These are phyloP conservation scores for Simmondsia chinensis DNA, from an alignment of 148 eudicot species.

Conservation along the genomic window DNA sequence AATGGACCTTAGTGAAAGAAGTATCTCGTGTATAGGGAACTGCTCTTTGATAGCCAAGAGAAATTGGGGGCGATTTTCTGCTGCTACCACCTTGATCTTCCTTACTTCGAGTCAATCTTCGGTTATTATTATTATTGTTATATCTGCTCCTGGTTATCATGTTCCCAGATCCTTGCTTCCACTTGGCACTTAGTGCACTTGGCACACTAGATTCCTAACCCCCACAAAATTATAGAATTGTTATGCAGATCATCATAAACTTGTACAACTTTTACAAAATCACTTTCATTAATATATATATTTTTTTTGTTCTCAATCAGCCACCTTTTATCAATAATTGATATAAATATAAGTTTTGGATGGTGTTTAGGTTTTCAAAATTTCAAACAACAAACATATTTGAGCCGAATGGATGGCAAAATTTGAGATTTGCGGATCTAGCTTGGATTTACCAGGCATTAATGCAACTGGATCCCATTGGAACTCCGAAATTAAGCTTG, in stretches of 20 bases:
- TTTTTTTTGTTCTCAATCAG: too few relatives aligned
- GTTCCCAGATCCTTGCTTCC: constrained; percentile 28
- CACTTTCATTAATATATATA: too few relatives aligned
- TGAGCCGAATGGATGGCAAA: too few relatives aligned
- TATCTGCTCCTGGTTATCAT: constrained; percentile 74
- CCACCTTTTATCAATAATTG: too few relatives aligned
- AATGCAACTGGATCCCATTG: too few relatives aligned
- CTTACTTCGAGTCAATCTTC: constrained; percentile 23
- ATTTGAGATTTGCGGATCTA: too few relatives aligned
- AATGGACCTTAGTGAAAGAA: constrained; percentile 54
- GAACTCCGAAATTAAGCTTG: too few relatives aligned
- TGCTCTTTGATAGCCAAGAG: constrained; percentile 40
- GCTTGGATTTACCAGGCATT: too few relatives aligned
- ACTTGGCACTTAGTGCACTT: constrained; percentile 26
- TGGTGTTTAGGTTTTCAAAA: too few relatives aligned
- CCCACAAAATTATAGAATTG: constrained; percentile 26
- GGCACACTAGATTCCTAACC: constrained; percentile 94
- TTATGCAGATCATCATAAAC: neutral
- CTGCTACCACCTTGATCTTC: constrained; percentile 33
- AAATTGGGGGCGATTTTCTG: constrained; percentile 62
- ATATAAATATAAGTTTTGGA: too few relatives aligned
- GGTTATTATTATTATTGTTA: constrained; percentile 7
- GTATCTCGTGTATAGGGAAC: constrained; percentile 65
- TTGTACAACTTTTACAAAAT: neutral
- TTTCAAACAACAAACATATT: too few relatives aligned